Conservation (phyloP, 2,329 filamentous ascomycete species). For the Huntiella decipiens region DNA sequence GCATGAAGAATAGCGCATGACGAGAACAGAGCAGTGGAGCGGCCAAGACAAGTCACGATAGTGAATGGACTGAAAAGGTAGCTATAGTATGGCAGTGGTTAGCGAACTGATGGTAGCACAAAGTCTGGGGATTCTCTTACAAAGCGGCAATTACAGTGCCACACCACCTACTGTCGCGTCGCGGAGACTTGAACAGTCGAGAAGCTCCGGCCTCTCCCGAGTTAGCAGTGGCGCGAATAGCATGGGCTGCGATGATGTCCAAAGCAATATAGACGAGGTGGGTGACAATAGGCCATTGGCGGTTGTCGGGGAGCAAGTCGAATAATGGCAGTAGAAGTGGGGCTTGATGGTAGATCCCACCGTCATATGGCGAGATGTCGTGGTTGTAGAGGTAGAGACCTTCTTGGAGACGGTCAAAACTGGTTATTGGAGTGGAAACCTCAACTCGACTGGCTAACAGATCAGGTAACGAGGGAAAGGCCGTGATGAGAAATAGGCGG, state of each 20-base stretch:
- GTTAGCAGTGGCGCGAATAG: slow-evolving; percentile 59
- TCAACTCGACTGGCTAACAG: slow-evolving; percentile 82
- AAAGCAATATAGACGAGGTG: slow-evolving; percentile 62
- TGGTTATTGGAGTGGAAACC: slow-evolving; percentile 89
- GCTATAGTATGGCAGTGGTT: slow-evolving; percentile 24
- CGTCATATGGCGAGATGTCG: slow-evolving; percentile 93
- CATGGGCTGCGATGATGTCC: slow-evolving; percentile 66
- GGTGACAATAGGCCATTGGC: slow-evolving; percentile 50
- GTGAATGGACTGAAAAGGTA: slow-evolving; percentile 94
- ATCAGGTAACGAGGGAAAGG: slow-evolving; percentile 68
- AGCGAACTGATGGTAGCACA: not conserved
- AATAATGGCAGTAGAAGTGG: slow-evolving; percentile 83
- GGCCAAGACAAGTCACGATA: slow-evolving; percentile 72
- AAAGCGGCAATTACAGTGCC: slow-evolving; percentile 59
- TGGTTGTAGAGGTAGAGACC: slow-evolving; percentile 90
- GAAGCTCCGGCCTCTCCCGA: slow-evolving; percentile 63
- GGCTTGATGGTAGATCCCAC: slow-evolving; percentile 66
- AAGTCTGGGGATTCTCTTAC: slow-evolving; percentile 27
- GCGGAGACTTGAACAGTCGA: slow-evolving; percentile 56
- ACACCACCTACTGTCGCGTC: slow-evolving; percentile 53
- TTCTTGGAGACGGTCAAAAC: slow-evolving; percentile 96
- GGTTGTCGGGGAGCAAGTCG: slow-evolving; percentile 59
- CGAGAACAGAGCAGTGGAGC: slow-evolving; percentile 75
- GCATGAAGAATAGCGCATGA: slow-evolving; percentile 75
- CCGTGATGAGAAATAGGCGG: slow-evolving; percentile 58